Evolutionary conservation across 768 basidiomycete species (phyloP).

Genomic region (Cystofilobasidium macerans): DNA sequence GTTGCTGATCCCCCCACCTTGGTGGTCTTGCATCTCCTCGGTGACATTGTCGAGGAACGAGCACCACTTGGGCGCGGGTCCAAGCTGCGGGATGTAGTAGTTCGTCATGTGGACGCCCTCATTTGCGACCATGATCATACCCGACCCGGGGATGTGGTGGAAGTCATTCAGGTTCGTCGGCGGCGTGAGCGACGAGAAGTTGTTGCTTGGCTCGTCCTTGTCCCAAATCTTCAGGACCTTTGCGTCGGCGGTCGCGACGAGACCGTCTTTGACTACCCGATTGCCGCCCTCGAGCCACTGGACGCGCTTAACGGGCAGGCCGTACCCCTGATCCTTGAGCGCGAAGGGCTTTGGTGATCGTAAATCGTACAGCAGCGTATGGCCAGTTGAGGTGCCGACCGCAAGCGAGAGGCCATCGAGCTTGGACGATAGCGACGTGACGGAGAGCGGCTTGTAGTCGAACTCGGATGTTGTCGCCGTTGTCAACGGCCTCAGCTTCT

Average conservation of each 20-base stretch:
- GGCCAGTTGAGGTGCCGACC: conserved; percentile 86
- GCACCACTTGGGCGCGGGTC: conserved; percentile 92
- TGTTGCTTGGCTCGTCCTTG: conserved; percentile 64
- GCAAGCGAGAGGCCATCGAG: conserved; percentile 86
- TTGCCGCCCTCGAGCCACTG: conserved; percentile 77
- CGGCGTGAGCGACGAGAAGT: conserved; percentile 87
- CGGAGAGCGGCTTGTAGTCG: conserved; percentile 42
- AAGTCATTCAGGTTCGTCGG: conserved; percentile 79
- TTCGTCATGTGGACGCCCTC: conserved; percentile 93
- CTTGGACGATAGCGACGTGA: conserved; percentile 76
- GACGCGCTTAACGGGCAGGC: conserved; percentile 71
- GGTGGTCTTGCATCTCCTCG: conserved; percentile 87
- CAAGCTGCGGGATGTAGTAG: conserved; percentile 90
- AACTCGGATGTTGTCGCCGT: conserved; percentile 17
- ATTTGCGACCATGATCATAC: conserved; percentile 81
- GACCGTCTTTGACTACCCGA: conserved; percentile 57
- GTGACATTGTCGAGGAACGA: conserved; percentile 97
- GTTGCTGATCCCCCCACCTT: conserved; percentile 53
- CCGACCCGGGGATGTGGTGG: conserved; percentile 78
- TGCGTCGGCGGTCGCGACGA: conserved; percentile 84
- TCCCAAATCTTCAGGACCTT: conserved; percentile 99
- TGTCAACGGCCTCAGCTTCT: conserved; percentile 16
- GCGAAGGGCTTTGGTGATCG: conserved; percentile 73
- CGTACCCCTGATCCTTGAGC: conserved; percentile 92
- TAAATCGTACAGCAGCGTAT: conserved; percentile 88